A percentile compares a stretch with the other conserved stretches of the same genome.
Evolutionary conservation across 768 basidiomycete species (phyloP).

Genomic region (Rubroboletus satanas): DNA sequence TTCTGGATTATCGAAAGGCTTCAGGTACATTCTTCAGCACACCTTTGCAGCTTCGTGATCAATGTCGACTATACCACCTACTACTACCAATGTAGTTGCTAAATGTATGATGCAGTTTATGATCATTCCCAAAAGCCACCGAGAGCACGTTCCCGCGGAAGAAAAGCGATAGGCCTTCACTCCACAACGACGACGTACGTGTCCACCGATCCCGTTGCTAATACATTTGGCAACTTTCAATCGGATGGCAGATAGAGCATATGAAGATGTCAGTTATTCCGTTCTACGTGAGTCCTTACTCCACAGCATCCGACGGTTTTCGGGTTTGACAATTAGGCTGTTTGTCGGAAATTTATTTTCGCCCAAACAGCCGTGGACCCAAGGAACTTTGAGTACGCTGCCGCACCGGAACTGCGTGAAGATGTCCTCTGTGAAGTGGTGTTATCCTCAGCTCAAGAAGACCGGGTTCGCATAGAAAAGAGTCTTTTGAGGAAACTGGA

Average conservation of each 20-base stretch:
- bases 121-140: neutral
- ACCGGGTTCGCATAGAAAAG: constrained; percentile 38
- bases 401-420: neutral
- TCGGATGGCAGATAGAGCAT: constrained; percentile 9
- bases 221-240: neutral
- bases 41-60: constrained; percentile 7
- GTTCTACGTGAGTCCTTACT: constrained; percentile 16
- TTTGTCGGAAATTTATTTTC: neutral
- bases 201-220: neutral
- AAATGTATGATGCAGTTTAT: neutral
- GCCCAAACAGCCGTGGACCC: neutral
- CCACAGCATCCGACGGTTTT: neutral
- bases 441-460: constrained; percentile 6
- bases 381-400: constrained; percentile 6
- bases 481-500: constrained; percentile 39
- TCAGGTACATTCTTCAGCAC: constrained; percentile 9
- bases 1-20: constrained; percentile 33
- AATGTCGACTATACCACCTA: neutral
- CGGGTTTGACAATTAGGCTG: neutral
- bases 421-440: neutral
- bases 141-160: neutral
- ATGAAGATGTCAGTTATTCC: constrained; percentile 8
- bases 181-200: neutral
- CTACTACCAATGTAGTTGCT: neutral
- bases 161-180: neutral